Base-by-base conservation (phyloP, 176 grass and related monocot species). In the Pharus latifolius region DNA sequence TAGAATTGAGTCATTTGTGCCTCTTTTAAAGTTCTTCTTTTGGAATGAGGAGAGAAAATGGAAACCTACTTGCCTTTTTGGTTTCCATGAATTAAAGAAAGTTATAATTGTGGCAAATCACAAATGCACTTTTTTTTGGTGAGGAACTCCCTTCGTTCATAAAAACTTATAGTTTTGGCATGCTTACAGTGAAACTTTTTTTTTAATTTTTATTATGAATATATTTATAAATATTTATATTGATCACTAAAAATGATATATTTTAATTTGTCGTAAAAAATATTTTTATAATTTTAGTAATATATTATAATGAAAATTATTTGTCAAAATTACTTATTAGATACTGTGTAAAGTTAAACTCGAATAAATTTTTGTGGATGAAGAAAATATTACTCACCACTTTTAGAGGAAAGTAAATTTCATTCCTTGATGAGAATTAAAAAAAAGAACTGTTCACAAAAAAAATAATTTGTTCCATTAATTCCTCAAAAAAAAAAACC, bases 401-500 rank as follows among this genome's bases (percentile, higher is more conserved):
- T 52, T 60, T 46, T 12, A 2, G 24, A 28, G 22, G 42, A 60
- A 56, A 19, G 47, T 23, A 29, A 22, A 55, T 54, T 23, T 2
- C 17, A 4, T 30, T 37, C 37, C 25, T 55, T 48, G 35, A 29
- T 29, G 22, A 45, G 8, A 51, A n/a, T n/a, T n/a, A n/a, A 7
- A 25, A n/a, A 27, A 22, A 5, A 7, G 4, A n/a, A n/a, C n/a
- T n/a, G n/a, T n/a, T n/a, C n/a, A 3, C 4, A 54, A 6, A 23
- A 30, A 14, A 24, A 72, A 46, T 45, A 53, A 45, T 2, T 22
- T 24, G 22, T 62, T 68, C 55, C 55, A 20, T 85, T 49, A 49
- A 70, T 19, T 85, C 70, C 22, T 33, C 18, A 49, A 49, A 67
- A 73, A 67, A 54, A 32, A 43, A 33, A 63, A 70, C 38, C 48